These are phyloP conservation scores for Erysimum pusillum DNA, from an alignment of 441 rosid genomes.

Conservation along the genomic window DNA sequence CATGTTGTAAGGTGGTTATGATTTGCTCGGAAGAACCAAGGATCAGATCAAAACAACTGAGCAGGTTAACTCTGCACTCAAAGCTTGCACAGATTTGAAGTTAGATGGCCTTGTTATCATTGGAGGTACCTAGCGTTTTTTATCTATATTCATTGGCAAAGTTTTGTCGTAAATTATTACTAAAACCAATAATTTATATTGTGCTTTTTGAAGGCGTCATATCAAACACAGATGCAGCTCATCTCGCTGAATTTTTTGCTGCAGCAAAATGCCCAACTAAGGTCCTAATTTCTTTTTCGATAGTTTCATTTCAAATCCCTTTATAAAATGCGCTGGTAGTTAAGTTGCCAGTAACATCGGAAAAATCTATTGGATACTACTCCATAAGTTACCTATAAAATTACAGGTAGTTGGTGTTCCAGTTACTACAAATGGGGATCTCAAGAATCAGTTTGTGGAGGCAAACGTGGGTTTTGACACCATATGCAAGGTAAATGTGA, in stretches of 20 bases:
- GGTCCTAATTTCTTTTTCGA: conserved; percentile 51
- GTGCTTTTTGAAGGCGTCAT: conserved; percentile 77
- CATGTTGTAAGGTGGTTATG: conserved; percentile 85
- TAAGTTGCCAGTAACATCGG: conserved; percentile 4
- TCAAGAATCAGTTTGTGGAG: conserved; percentile 97
- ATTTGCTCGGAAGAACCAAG: conserved; percentile 93
- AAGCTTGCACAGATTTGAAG: conserved; percentile 85
- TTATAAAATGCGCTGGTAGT: conserved; percentile 7
- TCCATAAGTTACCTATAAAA: background rate
- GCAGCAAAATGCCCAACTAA: conserved; percentile 91
- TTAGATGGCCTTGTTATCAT: conserved; percentile 95
- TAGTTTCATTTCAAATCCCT: background rate
- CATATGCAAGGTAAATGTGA: conserved; percentile 78
- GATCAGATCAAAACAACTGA: conserved; percentile 98
- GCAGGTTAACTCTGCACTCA: conserved; percentile 90
- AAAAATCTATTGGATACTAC: conserved; percentile 7
- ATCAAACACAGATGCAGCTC: conserved; percentile 99
- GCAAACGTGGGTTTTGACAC: conserved; percentile 98
- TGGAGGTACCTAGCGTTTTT: conserved; percentile 73
- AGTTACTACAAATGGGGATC: conserved; percentile 96
- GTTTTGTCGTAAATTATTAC: conserved; percentile 20
- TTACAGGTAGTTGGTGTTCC: conserved; percentile 96
- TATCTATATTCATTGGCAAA: background rate
- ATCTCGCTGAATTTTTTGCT: conserved; percentile 96
- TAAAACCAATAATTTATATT: conserved; percentile 30